Evolutionary conservation across 805 yeast species (phyloP).

Genomic region (Ogataea minuta): DNA sequence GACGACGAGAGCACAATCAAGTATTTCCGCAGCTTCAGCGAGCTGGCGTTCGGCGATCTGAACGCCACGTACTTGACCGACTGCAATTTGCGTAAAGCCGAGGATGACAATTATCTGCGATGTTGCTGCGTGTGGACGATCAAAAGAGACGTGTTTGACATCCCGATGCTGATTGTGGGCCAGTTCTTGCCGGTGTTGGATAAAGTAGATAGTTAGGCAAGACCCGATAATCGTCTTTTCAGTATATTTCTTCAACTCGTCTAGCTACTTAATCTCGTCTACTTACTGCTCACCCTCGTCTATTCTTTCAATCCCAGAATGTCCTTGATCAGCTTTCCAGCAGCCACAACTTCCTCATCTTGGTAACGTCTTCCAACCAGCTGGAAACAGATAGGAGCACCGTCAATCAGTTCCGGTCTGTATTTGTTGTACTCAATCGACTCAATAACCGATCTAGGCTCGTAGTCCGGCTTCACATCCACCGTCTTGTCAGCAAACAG

Average conservation of each 20-base stretch:
- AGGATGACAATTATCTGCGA: conserved; percentile 41
- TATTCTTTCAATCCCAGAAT: conserved; percentile 21
- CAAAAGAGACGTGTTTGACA: conserved; percentile 76
- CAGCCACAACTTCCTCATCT: conserved; percentile 54
- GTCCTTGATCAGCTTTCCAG: conserved; percentile 32
- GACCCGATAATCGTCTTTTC: no score
- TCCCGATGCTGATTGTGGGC: conserved; percentile 81
- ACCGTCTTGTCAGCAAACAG: conserved; percentile 49
- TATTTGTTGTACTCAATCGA: conserved; percentile 47
- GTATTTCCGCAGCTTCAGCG: conserved; percentile 69
- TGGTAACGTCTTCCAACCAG: conserved; percentile 51
- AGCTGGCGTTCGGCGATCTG: conserved; percentile 66
- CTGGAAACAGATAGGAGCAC: conserved; percentile 57
- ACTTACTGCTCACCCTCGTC: no score
- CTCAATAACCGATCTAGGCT: conserved; percentile 47
- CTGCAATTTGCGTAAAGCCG: conserved; percentile 43
- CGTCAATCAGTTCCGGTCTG: conserved; percentile 44
- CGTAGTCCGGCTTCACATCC: conserved; percentile 47
- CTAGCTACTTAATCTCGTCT: no score
- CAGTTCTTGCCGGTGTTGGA: conserved; percentile 69
- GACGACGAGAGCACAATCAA: conserved; percentile 73
- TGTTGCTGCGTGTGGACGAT: conserved; percentile 86
- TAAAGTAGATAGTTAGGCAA: no score
- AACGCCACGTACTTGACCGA: conserved; percentile 51
- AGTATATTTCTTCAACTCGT: no score